Percentiles rank a stretch among this genome's conserved stretches.
Conservation (phyloP, 805 yeast genomes). For the Zygosaccharomyces rouxii region DNA sequence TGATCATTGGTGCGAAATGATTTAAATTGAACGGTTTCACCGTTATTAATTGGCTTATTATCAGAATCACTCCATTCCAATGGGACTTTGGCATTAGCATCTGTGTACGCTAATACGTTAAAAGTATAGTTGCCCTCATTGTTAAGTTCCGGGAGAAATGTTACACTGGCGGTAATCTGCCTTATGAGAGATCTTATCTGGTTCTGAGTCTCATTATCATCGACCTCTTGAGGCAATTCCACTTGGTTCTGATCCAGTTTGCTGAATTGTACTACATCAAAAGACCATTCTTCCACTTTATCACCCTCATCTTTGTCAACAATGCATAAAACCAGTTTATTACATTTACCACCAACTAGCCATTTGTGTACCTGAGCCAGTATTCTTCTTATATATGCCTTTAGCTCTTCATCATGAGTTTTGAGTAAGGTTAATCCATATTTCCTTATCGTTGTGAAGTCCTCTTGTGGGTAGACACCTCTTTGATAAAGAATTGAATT, state of each 20-base stretch:
- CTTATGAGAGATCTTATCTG: constrained; percentile 84
- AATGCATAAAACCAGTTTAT: constrained; percentile 68
- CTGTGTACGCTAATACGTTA: constrained; percentile 79
- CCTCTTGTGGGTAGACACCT: constrained; percentile 85
- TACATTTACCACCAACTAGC: constrained; percentile 66
- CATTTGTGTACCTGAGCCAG: constrained; percentile 68
- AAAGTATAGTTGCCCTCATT: constrained; percentile 61
- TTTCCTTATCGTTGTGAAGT: constrained; percentile 69
- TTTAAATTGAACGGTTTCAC: constrained; percentile 66
- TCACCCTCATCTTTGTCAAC: constrained; percentile 63
- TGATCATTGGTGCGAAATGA: constrained; percentile 65
- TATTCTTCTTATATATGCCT: constrained; percentile 59
- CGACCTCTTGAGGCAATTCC: constrained; percentile 24
- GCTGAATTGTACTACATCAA: constrained; percentile 47
- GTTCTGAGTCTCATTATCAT: constrained; percentile 46
- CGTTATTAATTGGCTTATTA: constrained; percentile 49
- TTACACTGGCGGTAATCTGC: constrained; percentile 82
- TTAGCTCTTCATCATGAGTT: constrained; percentile 71
- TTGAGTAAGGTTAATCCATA: constrained; percentile 74
- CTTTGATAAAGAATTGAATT: constrained; percentile 82
- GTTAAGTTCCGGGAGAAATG: constrained; percentile 74
- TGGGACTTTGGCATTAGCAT: constrained; percentile 63
- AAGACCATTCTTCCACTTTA: constrained; percentile 83
- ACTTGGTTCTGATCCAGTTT: constrained; percentile 10
- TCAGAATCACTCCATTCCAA: constrained; percentile 82